Base-by-base conservation (phyloP, 1,284 basidiomycete species). In the Ustilago esculenta region DNA sequence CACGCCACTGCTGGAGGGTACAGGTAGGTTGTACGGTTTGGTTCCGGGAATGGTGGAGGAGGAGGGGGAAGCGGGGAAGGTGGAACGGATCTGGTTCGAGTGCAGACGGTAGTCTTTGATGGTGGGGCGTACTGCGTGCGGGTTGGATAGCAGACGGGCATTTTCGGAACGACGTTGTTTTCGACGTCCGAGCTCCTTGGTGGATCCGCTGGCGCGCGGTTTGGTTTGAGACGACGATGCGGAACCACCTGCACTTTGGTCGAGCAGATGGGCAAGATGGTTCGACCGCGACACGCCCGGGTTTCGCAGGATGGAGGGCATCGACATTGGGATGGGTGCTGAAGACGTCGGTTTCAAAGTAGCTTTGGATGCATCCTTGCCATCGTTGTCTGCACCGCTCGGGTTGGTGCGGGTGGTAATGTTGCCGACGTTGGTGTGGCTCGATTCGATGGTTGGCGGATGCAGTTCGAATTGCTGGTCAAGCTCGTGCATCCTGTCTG, bases 151-250 rank as follows among this genome's bases (percentile, higher is more conserved):
- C 14, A 79, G 60, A 1, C 63, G 64, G 0, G 65, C 59, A 42
- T 73, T 73, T 32, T 73, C 71, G n/a, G 49, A 52, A 2, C 71
- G 56, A 4, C 66, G 56, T 32, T 66, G 60, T 24, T 73, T 73
- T 0, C 67, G 52, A 20, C 66, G 59, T 1, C 65, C 64, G 3
- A 49, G 33, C 9, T 67, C 46, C 32, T 52, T 64, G 8, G 24
- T 18, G 23, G 14, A 11, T 6, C 14, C 7, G 1, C 27, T 34
- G 1, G 40, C 25, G 10, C 47, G 45, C 3, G 43, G 24, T 34
- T 29, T 39, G 5, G 21, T 27, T 15, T 36, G 29, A 14, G 60
- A 35, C 2, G 36, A 35, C n/a, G n/a, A n/a, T n/a, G n/a, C n/a
- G n/a, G n/a, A n/a, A n/a, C n/a, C n/a, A n/a, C n/a, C n/a, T n/a